Percentiles rank a stretch among this genome's conserved stretches.
Conservation (phyloP, 257 asterid species). For the Nicotiana otophora region DNA sequence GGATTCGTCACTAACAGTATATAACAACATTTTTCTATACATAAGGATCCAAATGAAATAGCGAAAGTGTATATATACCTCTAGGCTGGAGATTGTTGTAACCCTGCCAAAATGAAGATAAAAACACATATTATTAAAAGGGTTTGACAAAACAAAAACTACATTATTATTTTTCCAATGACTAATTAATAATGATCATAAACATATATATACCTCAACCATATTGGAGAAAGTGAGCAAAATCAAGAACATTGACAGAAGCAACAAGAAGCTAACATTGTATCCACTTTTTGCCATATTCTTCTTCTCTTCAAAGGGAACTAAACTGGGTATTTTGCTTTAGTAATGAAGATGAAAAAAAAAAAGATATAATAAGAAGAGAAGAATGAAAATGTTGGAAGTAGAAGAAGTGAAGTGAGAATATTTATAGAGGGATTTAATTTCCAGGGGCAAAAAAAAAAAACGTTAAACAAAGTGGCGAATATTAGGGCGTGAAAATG, state of each 20-base stretch:
- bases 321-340: neutral
- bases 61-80: slow-evolving; percentile 2
- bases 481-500: slow-evolving; percentile 34
- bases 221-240: slow-evolving; percentile 17
- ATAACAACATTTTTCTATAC: neutral
- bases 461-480: neutral
- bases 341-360: neutral
- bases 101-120: slow-evolving; percentile 15
- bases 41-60: neutral
- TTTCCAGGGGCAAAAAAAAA: neutral
- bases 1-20: neutral
- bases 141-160: neutral
- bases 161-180: neutral
- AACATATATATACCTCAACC: slow-evolving; percentile 21
- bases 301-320: neutral
- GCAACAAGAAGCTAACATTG: slow-evolving; percentile 15
- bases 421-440: slow-evolving; percentile 23
- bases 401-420: neutral
- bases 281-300: slow-evolving; percentile 14
- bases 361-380: neutral
- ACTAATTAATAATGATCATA: neutral
- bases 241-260: slow-evolving; percentile 21
- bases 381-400: neutral
- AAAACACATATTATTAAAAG: neutral
- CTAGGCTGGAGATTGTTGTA: slow-evolving; percentile 22